These are phyloP conservation scores for Urochloa ruziziensis DNA, from an alignment of 176 grass and related monocot genomes.

Conservation along the genomic window DNA sequence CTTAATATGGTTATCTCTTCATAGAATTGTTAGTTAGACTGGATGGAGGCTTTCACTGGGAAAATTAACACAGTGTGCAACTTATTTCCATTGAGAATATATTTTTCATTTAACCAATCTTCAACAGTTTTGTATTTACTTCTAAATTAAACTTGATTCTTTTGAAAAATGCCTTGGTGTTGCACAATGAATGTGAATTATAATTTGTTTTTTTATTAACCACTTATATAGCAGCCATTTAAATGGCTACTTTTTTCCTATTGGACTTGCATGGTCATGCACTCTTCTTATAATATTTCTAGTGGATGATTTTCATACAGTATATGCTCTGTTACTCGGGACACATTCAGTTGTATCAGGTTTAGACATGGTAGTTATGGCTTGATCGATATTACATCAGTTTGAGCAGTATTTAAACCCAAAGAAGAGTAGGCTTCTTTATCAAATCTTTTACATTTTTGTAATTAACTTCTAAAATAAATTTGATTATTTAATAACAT, in stretches of 20 bases:
- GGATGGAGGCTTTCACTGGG: not conserved
- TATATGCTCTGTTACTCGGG: not conserved
- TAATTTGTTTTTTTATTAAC: not conserved
- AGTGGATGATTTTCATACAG: not conserved
- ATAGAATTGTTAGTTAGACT: not conserved
- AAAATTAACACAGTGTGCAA: not conserved
- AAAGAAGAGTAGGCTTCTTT: not conserved
- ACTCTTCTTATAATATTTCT: not conserved
- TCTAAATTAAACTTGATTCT: not conserved
- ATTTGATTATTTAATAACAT: not conserved
- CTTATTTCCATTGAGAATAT: not conserved
- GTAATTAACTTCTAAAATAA: not conserved
- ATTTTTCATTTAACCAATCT: no score
- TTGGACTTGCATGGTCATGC: not conserved
- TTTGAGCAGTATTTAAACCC: not conserved
- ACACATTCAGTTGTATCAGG: not conserved
- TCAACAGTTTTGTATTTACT: no score
- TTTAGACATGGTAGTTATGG: not conserved
- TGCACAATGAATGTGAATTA: not conserved
- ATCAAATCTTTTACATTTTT: not conserved
- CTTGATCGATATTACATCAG: not conserved
- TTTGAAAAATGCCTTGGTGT: not conserved
- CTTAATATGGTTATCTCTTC: conserved; percentile 1
- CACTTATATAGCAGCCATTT: not conserved
- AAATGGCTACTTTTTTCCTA: not conserved